Evolutionary conservation across 2,329 filamentous ascomycete genomes (phyloP), one percentile per base, ranked within the genome.

Genomic region (Calonectria honghensis): DNA sequence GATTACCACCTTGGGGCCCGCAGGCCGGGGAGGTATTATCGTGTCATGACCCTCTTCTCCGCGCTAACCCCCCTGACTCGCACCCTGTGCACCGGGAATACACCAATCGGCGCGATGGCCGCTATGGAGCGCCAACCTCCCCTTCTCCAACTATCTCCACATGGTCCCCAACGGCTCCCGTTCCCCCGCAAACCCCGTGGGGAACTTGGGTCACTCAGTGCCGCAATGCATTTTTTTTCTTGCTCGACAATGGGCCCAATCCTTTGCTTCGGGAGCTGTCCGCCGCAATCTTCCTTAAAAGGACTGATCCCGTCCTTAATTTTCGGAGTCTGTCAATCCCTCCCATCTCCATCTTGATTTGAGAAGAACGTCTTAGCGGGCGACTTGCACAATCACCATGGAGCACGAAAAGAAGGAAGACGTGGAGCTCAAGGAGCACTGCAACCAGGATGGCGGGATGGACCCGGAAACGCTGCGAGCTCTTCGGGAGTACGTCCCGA

Each of bases 171-270:
- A 57, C 61, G 51, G 20, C n/a, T 68, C 48, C 51, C 35, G 18
- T 54, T 68, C 27, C 68, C 68, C 68, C 68, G 59, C 61, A 71
- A 65, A 57, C 67, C 52, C 67, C 67, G 27, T 50, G 67, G 67
- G 67, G 67, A 65, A 65, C 27, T 32, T 9, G 61, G 20, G n/a
- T 57, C 20, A n/a, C 57, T 41, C 32, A 24, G n/a, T 37, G 57
- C 57, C 31, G 32, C 57, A 27, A 37, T 37, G 24, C 5, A 24
- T 18, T 41, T 63, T 54, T 54, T 63, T 39, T 35, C 3, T 66
- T n/a, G 20, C 41, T 18, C 6, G 32, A 27, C 64, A 67, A 37
- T 51, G 35, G 20, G 24, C 13, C 48, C 6, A 9, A 31, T 37
- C 27, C 20, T 31, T 24, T 54, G 27, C 5, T 54, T 57, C 31